phyloP scores from a whole-genome alignment of 2,329 filamentous ascomycete species.

The Rasamsonia emersonii region DNA sequence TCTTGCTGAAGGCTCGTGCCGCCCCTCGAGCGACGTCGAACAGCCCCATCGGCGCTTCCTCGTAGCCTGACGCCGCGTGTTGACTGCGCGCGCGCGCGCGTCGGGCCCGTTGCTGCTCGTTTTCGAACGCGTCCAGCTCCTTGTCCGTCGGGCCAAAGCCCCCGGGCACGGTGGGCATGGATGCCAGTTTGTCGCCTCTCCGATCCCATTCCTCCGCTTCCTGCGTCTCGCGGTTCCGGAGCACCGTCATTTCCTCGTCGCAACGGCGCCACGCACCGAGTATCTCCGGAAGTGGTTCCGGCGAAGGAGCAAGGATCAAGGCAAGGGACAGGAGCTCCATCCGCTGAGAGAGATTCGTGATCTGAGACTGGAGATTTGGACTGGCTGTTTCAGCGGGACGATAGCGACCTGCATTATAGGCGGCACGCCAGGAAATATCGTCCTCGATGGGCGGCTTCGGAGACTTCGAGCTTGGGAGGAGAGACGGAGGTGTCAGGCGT shows the following conservation, averaged over 20 bases:
- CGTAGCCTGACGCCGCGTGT: conserved; percentile 19
- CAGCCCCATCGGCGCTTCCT: conserved; percentile 44
- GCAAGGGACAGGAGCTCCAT: conserved; percentile 58
- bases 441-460: conserved; percentile 30
- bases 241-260: conserved; percentile 50
- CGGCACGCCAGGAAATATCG: conserved; percentile 57
- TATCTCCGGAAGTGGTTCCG: conserved; percentile 50
- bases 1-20: conserved; percentile 40
- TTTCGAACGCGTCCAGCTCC: conserved; percentile 39
- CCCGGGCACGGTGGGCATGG: conserved; percentile 29
- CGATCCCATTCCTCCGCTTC: conserved; percentile 52
- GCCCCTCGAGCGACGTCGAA: conserved; percentile 46
- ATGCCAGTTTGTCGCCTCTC: conserved; percentile 36
- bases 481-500: conserved; percentile 37
- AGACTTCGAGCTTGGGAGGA: conserved; percentile 16
- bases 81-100: conserved; percentile 20
- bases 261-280: conserved; percentile 55
- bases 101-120: conserved; percentile 29
- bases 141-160: conserved; percentile 36
- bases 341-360: conserved; percentile 52
- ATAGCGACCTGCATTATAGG: conserved; percentile 53
- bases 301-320: conserved; percentile 50
- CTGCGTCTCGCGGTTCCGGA: conserved; percentile 46
- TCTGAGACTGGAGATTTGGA: conserved; percentile 31
- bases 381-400: conserved; percentile 26